phyloP scores from a whole-genome alignment of 2,329 filamentous ascomycete genomes.

The Orbilia brochopaga region DNA sequence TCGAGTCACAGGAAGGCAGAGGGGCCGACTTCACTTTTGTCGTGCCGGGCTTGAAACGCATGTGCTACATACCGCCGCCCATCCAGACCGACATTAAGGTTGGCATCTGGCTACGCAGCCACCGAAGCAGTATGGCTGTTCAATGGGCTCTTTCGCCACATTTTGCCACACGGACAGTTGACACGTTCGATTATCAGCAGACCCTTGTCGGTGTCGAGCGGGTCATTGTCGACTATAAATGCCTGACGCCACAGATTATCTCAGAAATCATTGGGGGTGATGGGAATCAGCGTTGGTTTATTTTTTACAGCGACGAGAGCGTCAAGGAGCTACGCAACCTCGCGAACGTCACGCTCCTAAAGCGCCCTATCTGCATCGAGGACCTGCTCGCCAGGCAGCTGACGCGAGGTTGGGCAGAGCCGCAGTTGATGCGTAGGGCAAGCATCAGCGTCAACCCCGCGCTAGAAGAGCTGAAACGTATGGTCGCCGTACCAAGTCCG shows the following conservation, averaged over 20 bases:
- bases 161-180: constrained; percentile 23
- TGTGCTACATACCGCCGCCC: constrained; percentile 22
- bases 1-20: constrained; percentile 63
- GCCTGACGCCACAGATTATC: constrained; percentile 42
- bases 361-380: constrained; percentile 43
- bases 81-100: constrained; percentile 41
- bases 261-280: constrained; percentile 33
- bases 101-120: constrained; percentile 42
- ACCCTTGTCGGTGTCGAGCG: constrained; percentile 34
- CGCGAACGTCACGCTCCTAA: constrained; percentile 32
- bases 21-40: constrained; percentile 65
- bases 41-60: constrained; percentile 28
- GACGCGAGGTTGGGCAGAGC: constrained; percentile 30
- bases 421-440: constrained; percentile 15
- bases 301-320: constrained; percentile 40
- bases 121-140: constrained; percentile 37
- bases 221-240: constrained; percentile 43
- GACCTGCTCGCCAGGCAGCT: constrained; percentile 39
- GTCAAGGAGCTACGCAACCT: constrained; percentile 40
- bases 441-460: constrained; percentile 39
- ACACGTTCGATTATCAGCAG: constrained; percentile 18
- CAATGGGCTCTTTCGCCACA: constrained; percentile 46
- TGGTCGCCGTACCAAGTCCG: constrained; percentile 36
- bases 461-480: constrained; percentile 39
- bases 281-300: constrained; percentile 35